Evolutionary conservation across 2,329 filamentous ascomycete species (phyloP).

Genomic region (Colletotrichum brevisporum): DNA sequence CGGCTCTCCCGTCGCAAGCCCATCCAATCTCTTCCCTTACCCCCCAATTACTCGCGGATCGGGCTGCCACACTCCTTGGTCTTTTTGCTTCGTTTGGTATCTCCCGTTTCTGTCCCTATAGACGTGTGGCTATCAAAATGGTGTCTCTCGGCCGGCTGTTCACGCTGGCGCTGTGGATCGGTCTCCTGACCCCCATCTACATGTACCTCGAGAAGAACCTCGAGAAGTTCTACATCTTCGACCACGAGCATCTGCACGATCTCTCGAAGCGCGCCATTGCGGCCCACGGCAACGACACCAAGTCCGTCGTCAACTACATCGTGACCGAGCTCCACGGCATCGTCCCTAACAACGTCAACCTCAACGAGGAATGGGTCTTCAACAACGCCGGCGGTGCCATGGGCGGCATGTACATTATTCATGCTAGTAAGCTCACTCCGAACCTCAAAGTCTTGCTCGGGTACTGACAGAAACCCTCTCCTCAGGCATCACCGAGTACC

Average conservation of each 20-base stretch:
- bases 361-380: conserved; percentile 87
- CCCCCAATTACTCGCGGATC: conserved; percentile 5
- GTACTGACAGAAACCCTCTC: conserved; percentile 14
- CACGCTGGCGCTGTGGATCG: conserved; percentile 67
- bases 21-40: background rate
- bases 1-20: conserved; percentile 18
- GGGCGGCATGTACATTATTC: conserved; percentile 92
- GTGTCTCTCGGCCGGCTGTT: conserved; percentile 55
- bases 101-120: background rate
- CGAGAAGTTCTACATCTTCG: conserved; percentile 82
- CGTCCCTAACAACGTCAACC: conserved; percentile 71
- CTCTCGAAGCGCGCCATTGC: conserved; percentile 76
- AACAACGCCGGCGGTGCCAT: conserved; percentile 94
- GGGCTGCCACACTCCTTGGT: conserved; percentile 26
- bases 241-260: conserved; percentile 76
- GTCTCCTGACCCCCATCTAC: conserved; percentile 66
- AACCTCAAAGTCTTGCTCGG: background rate
- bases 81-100: background rate
- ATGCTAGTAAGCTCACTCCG: conserved; percentile 75
- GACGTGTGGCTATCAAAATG: conserved; percentile 26
- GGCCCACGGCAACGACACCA: conserved; percentile 82
- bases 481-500: conserved; percentile 84
- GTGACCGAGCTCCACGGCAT: conserved; percentile 74
- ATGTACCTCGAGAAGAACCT: conserved; percentile 72
- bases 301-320: conserved; percentile 77